These are phyloP conservation scores for Suhomyces chickasaworum DNA, from an alignment of 1,139 yeast genomes.

Conservation along the genomic window DNA sequence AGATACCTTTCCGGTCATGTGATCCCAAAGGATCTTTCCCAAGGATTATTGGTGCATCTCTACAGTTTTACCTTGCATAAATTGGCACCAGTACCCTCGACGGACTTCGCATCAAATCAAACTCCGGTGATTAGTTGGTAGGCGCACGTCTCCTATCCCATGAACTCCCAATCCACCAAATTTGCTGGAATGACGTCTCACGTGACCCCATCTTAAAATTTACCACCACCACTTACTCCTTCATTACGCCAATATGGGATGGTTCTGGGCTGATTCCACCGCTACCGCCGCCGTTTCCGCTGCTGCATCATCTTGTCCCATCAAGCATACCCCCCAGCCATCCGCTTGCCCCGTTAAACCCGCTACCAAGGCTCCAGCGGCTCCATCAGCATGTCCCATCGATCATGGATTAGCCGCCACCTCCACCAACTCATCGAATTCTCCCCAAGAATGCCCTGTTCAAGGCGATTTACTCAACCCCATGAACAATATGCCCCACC, in stretches of 20 bases:
- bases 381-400: constrained; percentile 26
- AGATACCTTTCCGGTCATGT: neutral
- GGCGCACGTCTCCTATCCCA: neutral
- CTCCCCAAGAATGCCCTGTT: constrained; percentile 24
- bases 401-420: constrained; percentile 14
- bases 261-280: constrained; percentile 69
- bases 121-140: neutral
- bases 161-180: no score
- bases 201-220: constrained; percentile 5
- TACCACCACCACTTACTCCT: neutral
- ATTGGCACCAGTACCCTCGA: no score
- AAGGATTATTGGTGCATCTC: no score
- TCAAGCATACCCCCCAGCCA: constrained; percentile 10
- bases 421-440: neutral
- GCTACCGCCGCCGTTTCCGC: constrained; percentile 7
- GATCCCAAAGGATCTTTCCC: no score
- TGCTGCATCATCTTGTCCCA: constrained; percentile 12
- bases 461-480: constrained; percentile 59
- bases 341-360: constrained; percentile 31
- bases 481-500: constrained; percentile 84
- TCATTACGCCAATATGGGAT: constrained; percentile 56
- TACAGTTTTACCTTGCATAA: no score
- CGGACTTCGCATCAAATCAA: no score
- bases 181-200: neutral
- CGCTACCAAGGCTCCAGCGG: constrained; percentile 9